Conservation (phyloP, 169 alveolate genomes). For the Plasmodium blacklocki region DNA sequence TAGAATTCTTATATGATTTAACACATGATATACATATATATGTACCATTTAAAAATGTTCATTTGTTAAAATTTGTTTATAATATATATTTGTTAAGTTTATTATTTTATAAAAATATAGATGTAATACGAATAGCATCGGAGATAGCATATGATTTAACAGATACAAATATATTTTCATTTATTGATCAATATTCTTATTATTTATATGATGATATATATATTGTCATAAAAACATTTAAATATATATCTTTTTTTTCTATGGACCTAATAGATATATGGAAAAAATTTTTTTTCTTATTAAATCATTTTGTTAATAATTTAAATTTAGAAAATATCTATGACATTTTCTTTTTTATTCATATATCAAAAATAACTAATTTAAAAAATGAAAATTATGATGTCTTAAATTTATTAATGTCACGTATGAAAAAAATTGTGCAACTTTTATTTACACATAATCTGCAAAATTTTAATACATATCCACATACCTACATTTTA, state of each 20-base stretch:
- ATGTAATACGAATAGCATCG: conserved; percentile 34
- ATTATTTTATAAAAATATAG: conserved; percentile 39
- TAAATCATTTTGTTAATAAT: conserved; percentile 29
- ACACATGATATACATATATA: conserved; percentile 52
- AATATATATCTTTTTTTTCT: conserved; percentile 48
- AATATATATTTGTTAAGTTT: conserved; percentile 46
- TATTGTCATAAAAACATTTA: conserved; percentile 44
- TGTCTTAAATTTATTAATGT: conserved; percentile 25
- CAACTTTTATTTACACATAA: conserved; percentile 8
- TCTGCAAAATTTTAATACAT: conserved; percentile 19
- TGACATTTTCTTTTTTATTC: conserved; percentile 51
- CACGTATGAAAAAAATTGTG: conserved; percentile 22
- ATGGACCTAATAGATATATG: conserved; percentile 24
- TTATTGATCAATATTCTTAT: conserved; percentile 54
- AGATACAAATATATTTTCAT: conserved; percentile 50
- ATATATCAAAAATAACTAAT: conserved; percentile 23
- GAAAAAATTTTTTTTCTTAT: conserved; percentile 53
- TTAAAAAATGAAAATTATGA: conserved; percentile 52
- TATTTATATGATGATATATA: conserved; percentile 51
- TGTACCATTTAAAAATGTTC: conserved; percentile 32
- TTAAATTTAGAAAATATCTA: conserved; percentile 47
- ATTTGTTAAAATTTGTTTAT: conserved; percentile 35
- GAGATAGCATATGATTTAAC: conserved; percentile 23
- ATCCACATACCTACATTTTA: conserved; percentile 49
- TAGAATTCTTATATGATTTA: conserved; percentile 33